Conservation (phyloP, 2,329 filamentous ascomycete species). For the Fusarium musae region DNA sequence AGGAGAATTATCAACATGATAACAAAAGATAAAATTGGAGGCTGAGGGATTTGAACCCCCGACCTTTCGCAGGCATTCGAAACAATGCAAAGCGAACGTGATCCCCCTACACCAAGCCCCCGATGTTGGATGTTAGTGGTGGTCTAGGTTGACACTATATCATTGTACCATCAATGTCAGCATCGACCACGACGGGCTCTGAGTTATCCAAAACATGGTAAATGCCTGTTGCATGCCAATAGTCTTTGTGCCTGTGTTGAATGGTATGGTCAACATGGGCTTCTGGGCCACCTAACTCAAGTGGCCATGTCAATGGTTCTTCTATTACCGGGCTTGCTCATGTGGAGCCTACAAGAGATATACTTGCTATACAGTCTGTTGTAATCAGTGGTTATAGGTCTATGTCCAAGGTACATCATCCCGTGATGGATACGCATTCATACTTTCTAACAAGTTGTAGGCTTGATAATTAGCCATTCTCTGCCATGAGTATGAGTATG, state of each 20-base stretch:
- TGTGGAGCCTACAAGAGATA: background rate
- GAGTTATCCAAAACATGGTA: background rate
- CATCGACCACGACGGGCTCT: too few relatives aligned
- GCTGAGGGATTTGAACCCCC: conserved; percentile 48
- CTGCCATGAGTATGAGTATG: background rate
- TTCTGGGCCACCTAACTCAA: background rate
- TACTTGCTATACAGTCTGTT: background rate
- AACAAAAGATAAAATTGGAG: conserved; percentile 36
- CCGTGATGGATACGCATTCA: background rate
- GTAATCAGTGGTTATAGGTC: too few relatives aligned
- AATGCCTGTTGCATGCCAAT: background rate
- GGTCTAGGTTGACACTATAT: fast-evolving
- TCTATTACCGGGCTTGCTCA: background rate
- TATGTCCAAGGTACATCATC: background rate
- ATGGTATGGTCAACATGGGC: background rate
- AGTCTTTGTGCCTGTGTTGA: background rate
- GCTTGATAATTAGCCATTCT: background rate
- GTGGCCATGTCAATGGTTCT: background rate
- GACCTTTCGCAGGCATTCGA: conserved; percentile 41
- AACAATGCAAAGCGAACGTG: conserved; percentile 44
- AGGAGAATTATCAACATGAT: too few relatives aligned
- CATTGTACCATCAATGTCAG: fast-evolving
- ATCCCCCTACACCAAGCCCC: conserved; percentile 47
- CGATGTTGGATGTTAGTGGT: background rate
- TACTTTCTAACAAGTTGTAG: background rate